Conservation (phyloP, 306 rosid species). For the Canavalia ensiformis region DNA sequence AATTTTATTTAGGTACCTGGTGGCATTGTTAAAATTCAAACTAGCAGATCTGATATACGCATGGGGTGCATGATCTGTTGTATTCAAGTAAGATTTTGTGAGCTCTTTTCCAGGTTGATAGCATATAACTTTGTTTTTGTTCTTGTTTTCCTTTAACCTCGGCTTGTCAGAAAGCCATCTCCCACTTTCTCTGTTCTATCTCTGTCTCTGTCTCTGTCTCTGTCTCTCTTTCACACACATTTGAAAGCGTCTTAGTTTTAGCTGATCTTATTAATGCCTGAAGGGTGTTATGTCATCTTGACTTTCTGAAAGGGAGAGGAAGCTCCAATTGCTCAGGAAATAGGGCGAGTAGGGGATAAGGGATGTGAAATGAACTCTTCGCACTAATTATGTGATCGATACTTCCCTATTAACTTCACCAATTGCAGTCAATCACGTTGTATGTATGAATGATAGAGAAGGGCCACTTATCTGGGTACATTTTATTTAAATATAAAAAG, state of each 20-base stretch:
- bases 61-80: not conserved
- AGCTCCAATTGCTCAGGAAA: not conserved
- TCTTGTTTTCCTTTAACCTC: not conserved
- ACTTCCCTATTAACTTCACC: not conserved
- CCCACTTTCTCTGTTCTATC: too few species aligned
- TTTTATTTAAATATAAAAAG: too few species aligned
- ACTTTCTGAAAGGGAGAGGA: not conserved
- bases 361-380: not conserved
- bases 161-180: not conserved
- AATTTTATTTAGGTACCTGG: not conserved
- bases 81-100: not conserved
- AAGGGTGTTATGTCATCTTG: not conserved
- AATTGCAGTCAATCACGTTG: not conserved
- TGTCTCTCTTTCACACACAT: not conserved
- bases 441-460: too few species aligned
- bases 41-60: not conserved
- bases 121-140: not conserved
- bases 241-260: not conserved
- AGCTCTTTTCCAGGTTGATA: not conserved
- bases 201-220: too few species aligned
- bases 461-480: too few species aligned
- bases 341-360: not conserved
- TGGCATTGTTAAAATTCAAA: not conserved
- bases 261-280: not conserved
- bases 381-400: not conserved